phyloP scores from a whole-genome alignment of 1,139 yeast species.

The Casaregolazyma suthepensis region DNA sequence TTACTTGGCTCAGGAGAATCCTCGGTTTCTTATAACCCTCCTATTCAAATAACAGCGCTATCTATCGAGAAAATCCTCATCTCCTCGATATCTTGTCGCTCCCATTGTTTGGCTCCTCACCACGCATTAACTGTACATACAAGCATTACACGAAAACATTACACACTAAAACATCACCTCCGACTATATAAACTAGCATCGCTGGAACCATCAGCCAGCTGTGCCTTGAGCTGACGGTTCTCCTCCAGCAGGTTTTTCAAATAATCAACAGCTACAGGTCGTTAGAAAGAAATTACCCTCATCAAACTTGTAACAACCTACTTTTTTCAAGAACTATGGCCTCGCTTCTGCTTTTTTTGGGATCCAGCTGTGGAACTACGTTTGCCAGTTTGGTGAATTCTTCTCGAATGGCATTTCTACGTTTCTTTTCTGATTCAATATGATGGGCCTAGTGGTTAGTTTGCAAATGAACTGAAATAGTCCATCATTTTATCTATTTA shows the following conservation, averaged over 20 bases:
- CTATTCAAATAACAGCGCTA: no score
- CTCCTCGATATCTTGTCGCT: no score
- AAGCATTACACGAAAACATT: no score
- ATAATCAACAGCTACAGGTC: slow-evolving; percentile 6
- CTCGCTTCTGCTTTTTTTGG: slow-evolving; percentile 36
- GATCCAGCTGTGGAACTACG: slow-evolving; percentile 38
- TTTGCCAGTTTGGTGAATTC: slow-evolving; percentile 40
- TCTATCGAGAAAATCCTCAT: no score
- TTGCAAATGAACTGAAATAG: not conserved
- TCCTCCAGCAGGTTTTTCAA: slow-evolving; percentile 5
- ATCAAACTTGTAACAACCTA: slow-evolving; percentile 14
- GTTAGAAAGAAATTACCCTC: not conserved
- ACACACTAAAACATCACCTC: no score
- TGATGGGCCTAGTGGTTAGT: slow-evolving; percentile 34
- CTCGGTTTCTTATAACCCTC: no score
- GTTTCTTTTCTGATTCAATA: slow-evolving; percentile 45
- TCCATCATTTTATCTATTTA: not conserved
- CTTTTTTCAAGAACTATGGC: slow-evolving; percentile 37
- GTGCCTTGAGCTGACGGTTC: slow-evolving; percentile 5
- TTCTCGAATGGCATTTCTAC: slow-evolving; percentile 43
- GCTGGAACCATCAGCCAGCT: not conserved
- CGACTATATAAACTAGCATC: not conserved
- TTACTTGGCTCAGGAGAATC: no score
- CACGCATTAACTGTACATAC: not conserved
- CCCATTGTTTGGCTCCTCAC: not conserved